Evolutionary conservation across 1,284 basidiomycete genomes (phyloP), one percentile per base, ranked within the genome.

Genomic region (Microbotryum violaceum): DNA sequence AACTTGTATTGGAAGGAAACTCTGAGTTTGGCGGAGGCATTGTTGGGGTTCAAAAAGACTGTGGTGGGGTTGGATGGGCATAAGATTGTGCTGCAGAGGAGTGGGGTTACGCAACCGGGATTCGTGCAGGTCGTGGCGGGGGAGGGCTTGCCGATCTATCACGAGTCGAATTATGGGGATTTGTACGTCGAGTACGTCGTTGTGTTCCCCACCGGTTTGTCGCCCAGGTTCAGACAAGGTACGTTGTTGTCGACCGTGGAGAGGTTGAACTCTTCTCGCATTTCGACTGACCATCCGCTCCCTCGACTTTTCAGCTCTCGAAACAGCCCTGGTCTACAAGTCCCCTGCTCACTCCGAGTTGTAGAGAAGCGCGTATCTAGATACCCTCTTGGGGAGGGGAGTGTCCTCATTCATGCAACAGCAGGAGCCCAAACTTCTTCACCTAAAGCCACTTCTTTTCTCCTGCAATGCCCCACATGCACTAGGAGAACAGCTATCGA

Each of bases 141-240:
- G 45, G 89, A 97, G 74, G 92, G 92, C 2, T 75, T 79, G 69
- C 72, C 73, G 1, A 62, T 68, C 27, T 71, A 71, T 49, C 72
- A 74, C 62, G 56, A 64, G 20, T 63, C 67, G 12, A 71, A 69
- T 4, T 81, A 86, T 66, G 93, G 93, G 31, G 86, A 93, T 74
- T 78, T 97, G 58, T 97, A 84, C 72, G 82, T 97, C 55, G 91
- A 96, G 75, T 97, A 93, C 77, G 88, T 82, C 56, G 89, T 97
- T 54, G 85, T 96, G 25, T 76, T 97, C 58, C 93, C 92, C 0
- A 78, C 81, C 49, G 80, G 84, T 54, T 76, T 97, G 25, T 80
- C 84, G 2, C 5, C 50, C 12, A 44, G 57, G 25, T 52, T 60
- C 18, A 54, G 46, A 49, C 49, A 33, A 27, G 57, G 64, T 62